Percentiles rank a stretch among this genome's conserved stretches.
Evolutionary conservation across 805 yeast genomes (phyloP).

Genomic region (Lachancea mirantina): DNA sequence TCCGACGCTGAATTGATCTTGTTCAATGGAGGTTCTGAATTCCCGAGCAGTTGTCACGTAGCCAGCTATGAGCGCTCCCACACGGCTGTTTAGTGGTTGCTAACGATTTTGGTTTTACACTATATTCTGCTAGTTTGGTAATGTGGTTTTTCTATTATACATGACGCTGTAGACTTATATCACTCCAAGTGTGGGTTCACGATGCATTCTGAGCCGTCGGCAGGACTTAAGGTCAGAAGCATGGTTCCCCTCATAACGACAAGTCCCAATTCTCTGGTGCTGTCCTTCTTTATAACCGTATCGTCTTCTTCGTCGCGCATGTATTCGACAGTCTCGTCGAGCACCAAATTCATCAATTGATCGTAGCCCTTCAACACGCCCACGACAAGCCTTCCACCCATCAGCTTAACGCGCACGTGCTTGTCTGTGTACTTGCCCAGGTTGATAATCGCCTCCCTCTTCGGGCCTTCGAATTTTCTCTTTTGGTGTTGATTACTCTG

Average conservation of each 20-base stretch:
- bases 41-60: too few species aligned
- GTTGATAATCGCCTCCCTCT: constrained; percentile 84
- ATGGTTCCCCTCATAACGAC: constrained; percentile 85
- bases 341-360: constrained; percentile 70
- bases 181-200: constrained; percentile 6
- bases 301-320: constrained; percentile 55
- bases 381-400: constrained; percentile 77
- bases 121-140: too few species aligned
- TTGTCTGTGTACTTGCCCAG: constrained; percentile 69
- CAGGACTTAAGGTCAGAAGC: constrained; percentile 39
- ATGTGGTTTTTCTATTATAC: too few species aligned
- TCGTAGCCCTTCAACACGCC: constrained; percentile 83
- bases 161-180: too few species aligned
- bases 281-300: constrained; percentile 38
- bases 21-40: too few species aligned
- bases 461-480: constrained; percentile 61
- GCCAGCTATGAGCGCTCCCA: too few species aligned
- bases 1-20: too few species aligned
- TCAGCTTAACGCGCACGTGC: constrained; percentile 65
- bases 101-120: too few species aligned
- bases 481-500: constrained; percentile 25
- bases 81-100: too few species aligned
- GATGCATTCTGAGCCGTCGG: constrained; percentile 29
- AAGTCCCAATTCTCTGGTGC: constrained; percentile 63
- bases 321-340: constrained; percentile 64